phyloP scores from a whole-genome alignment of 2,329 filamentous ascomycete genomes.

The Helotiales sp. region DNA sequence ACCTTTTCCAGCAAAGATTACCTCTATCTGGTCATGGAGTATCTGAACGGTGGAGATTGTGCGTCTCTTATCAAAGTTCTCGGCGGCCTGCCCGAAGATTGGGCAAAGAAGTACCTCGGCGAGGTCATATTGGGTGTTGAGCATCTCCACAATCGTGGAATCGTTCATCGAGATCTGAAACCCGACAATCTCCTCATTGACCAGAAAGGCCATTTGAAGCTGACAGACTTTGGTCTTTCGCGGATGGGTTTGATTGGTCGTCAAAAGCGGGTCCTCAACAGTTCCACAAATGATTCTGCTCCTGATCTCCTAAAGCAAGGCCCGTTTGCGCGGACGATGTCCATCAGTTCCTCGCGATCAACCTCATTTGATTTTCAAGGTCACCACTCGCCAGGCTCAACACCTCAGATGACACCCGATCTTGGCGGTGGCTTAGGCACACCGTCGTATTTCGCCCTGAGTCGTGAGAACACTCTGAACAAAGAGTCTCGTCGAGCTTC shows the following conservation, averaged over 20 bases:
- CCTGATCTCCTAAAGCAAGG: constrained; percentile 93
- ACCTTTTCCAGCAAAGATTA: constrained; percentile 99
- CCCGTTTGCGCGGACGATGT: constrained; percentile 84
- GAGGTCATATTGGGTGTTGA: constrained; percentile 97
- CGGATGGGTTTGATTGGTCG: constrained; percentile 96
- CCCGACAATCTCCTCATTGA: constrained; percentile 98
- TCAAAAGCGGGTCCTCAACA: constrained; percentile 89
- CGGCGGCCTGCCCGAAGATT: constrained; percentile 90
- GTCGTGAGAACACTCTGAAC: constrained; percentile 58
- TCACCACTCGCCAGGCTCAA: constrained; percentile 78
- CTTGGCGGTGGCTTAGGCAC: constrained; percentile 70
- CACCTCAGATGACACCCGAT: constrained; percentile 85
- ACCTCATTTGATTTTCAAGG: constrained; percentile 89
- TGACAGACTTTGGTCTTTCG: constrained; percentile 96
- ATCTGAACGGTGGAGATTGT: constrained; percentile 95
- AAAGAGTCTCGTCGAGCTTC: constrained; percentile 74
- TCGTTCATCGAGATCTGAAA: constrained; percentile 96
- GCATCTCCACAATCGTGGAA: constrained; percentile 90
- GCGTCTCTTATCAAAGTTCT: constrained; percentile 95
- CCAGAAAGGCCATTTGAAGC: constrained; percentile 92
- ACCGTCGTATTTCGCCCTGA: constrained; percentile 91
- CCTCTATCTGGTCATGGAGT: constrained; percentile 98
- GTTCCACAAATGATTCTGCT: constrained; percentile 76
- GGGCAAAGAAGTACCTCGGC: constrained; percentile 96
- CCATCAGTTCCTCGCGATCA: constrained; percentile 87